Evolutionary conservation across 495 filamentous ascomycete genomes (phyloP), one percentile per base, ranked within the genome.

Genomic region (Tuber borchii): DNA sequence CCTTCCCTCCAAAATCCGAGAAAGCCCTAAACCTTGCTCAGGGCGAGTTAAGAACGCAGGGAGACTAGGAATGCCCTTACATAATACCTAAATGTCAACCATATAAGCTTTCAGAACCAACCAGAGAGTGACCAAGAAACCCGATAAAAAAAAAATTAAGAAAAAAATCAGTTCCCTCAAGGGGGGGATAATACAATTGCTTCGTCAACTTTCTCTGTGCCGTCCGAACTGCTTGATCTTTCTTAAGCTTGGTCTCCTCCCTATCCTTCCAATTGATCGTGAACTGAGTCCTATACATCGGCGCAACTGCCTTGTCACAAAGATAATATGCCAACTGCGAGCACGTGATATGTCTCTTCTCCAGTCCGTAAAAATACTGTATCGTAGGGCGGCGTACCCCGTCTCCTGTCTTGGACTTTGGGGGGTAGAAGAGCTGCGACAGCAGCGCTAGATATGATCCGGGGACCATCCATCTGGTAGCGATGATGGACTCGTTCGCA

Each of bases 361-460:
- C 73, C 17, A 83, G 71, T 0, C 74, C 72, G 72, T 78, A 77
- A 70, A 83, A 74, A 74, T 83, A 83, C 40, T 75, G 75, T 14
- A 83, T 73, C 17, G 80, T 82, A 9, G 77, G 75, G 42, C 76
- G 56, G 39, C 74, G 69, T 14, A n/a, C 68, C 3, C 73, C 73
- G 37, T 77, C 69, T 34, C 74, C 61, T n/a, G 44, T 48, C 31
- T 69, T 40, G 6, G 76, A 75, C 65, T 73, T 71, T 20, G 82
- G 82, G 6, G 82, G 80, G 26, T 80, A 81, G 70, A 83, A 83
- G 37, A 81, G 74, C 61, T 81, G 80, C 39, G 79, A 81, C 14
- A 83, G 75, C 44, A 80, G 74, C 44, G 77, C 78, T 43, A 83
- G 48, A 39, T 83, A 77, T 34, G 75, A 81, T 2, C 75, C 79